Evolutionary conservation across 495 filamentous ascomycete species (phyloP).

Genomic region (Hypoxylon perforatum): DNA sequence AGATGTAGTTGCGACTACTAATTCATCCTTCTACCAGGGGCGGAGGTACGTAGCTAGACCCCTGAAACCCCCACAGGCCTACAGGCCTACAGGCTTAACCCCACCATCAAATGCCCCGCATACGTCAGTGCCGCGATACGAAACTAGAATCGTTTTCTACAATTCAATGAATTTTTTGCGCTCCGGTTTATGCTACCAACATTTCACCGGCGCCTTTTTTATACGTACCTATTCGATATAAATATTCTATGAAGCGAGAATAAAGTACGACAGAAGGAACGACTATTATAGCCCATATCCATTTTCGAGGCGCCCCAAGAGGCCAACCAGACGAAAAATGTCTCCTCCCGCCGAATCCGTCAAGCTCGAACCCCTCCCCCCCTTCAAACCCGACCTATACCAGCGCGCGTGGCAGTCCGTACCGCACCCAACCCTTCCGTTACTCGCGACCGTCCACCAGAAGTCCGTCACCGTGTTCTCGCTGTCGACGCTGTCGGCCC

Average conservation of each 20-base stretch:
- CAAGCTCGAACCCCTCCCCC: conserved; percentile 50
- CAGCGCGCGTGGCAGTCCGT: conserved; percentile 86
- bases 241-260: too few relatives aligned
- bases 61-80: too few relatives aligned
- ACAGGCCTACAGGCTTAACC: conserved; percentile 5
- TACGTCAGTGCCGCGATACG: conserved; percentile 34
- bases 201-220: too few relatives aligned
- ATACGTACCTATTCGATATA: too few relatives aligned
- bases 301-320: not conserved
- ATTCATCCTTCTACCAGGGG: too few relatives aligned
- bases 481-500: conserved; percentile 78
- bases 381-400: conserved; percentile 74
- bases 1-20: too few relatives aligned
- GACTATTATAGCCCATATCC: not conserved
- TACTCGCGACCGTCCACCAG: conserved; percentile 88
- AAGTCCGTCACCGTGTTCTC: conserved; percentile 90
- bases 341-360: conserved; percentile 21
- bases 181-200: too few relatives aligned
- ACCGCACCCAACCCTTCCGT: conserved; percentile 86
- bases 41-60: too few relatives aligned
- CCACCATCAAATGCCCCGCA: conserved; percentile 42
- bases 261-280: not conserved
- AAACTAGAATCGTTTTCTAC: not conserved
- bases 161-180: too few relatives aligned
- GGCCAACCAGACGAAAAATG: conserved; percentile 22